phyloP scores from a whole-genome alignment of 2,329 filamentous ascomycete species.

The Curvularia verruculosa region DNA sequence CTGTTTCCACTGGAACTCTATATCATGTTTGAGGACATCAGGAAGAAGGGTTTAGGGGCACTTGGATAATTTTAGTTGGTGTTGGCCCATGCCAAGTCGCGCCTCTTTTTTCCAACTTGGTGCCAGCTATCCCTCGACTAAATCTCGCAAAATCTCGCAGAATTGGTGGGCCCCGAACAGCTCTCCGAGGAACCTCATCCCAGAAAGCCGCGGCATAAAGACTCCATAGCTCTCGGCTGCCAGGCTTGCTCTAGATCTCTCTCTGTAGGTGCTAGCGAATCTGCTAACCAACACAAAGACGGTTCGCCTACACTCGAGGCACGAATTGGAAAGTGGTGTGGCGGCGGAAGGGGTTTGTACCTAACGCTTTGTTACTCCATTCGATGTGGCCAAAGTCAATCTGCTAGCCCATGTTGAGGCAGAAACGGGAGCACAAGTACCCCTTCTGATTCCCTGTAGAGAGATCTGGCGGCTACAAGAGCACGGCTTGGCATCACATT shows the following conservation, averaged over 20 bases:
- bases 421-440: neutral
- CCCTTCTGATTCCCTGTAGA: neutral
- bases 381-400: neutral
- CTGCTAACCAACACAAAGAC: neutral
- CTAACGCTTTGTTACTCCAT: neutral
- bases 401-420: neutral
- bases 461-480: slow-evolving; percentile 5
- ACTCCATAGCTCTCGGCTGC: too few relatives aligned
- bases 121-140: neutral
- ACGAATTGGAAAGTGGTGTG: neutral
- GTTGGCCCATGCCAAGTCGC: too few relatives aligned
- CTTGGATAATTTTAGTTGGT: too few relatives aligned
- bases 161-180: neutral
- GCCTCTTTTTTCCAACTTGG: too few relatives aligned
- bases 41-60: too few relatives aligned
- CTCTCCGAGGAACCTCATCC: neutral
- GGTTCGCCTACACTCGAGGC: neutral
- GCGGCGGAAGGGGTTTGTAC: neutral
- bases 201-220: neutral
- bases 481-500: neutral
- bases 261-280: neutral
- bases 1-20: too few relatives aligned
- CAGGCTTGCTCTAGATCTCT: neutral
- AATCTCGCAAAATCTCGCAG: neutral
- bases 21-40: too few relatives aligned